phyloP scores from a whole-genome alignment of 2,329 filamentous ascomycete genomes.

The Arthrobotrys sinensis region DNA sequence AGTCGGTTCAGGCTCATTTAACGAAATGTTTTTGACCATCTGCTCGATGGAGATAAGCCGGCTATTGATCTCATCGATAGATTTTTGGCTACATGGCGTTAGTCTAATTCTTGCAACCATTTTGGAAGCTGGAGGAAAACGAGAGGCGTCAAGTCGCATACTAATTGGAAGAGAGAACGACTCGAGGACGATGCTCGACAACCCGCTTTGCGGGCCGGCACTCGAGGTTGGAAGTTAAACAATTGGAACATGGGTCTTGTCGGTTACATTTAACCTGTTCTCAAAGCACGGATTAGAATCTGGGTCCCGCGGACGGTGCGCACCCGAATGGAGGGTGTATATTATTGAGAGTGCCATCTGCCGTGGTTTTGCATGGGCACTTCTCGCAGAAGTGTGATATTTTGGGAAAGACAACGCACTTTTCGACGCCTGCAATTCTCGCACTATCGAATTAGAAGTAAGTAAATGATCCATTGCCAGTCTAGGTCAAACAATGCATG shows the following conservation, averaged over 20 bases:
- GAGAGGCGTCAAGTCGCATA: conserved; percentile 24
- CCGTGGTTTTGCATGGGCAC: background rate
- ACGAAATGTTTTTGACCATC: conserved; percentile 51
- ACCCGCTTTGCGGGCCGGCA: conserved; percentile 57
- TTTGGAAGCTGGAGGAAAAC: background rate
- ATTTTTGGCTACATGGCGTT: conserved; percentile 41
- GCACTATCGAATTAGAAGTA: conserved; percentile 43
- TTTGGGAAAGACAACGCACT: conserved; percentile 57
- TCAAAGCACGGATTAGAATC: conserved; percentile 7
- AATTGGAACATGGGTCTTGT: conserved; percentile 60
- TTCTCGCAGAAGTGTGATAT: conserved; percentile 43
- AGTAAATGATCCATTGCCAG: background rate
- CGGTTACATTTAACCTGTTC: conserved; percentile 60
- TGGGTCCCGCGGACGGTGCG: conserved; percentile 19
- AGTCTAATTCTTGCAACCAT: conserved; percentile 21
- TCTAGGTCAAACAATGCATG: conserved; percentile 51
- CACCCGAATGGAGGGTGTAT: conserved; percentile 5
- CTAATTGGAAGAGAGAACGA: conserved; percentile 59
- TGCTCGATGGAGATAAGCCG: conserved; percentile 55
- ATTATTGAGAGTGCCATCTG: conserved; percentile 21
- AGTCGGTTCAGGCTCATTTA: conserved; percentile 32
- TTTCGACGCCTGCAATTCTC: conserved; percentile 59
- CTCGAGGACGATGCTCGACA: conserved; percentile 57
- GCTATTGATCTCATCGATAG: conserved; percentile 60
- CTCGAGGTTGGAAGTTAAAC: conserved; percentile 58